These are phyloP conservation scores for Barnettozyma sp. DNA, from an alignment of 805 yeast genomes.

Conservation along the genomic window DNA sequence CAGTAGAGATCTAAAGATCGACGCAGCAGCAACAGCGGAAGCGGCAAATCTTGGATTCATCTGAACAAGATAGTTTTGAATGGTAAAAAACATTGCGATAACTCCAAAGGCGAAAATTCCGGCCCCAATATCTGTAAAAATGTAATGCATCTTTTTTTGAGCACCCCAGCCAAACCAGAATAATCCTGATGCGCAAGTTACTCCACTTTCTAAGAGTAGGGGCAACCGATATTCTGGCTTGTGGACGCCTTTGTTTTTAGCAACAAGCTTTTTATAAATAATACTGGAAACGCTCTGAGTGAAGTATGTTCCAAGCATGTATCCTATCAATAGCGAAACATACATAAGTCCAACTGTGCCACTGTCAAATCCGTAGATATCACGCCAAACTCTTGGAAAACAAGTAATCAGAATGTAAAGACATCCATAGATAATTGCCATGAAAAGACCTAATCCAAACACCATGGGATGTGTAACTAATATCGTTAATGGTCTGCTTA, in stretches of 20 bases:
- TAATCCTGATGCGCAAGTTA: conserved; percentile 51
- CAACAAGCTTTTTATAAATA: conserved; percentile 32
- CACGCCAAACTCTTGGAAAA: conserved; percentile 47
- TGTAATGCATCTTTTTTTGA: conserved; percentile 47
- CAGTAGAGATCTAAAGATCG: conserved; percentile 56
- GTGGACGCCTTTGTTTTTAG: conserved; percentile 42
- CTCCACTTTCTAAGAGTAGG: conserved; percentile 40
- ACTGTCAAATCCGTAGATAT: conserved; percentile 37
- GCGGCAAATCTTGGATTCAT: conserved; percentile 65
- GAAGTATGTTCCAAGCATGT: conserved; percentile 39
- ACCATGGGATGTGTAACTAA: conserved; percentile 57
- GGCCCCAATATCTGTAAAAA: conserved; percentile 57
- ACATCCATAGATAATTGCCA: conserved; percentile 63
- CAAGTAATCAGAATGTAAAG: conserved; percentile 57
- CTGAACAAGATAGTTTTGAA: conserved; percentile 63
- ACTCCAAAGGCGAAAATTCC: conserved; percentile 52
- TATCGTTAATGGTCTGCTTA: conserved; percentile 48
- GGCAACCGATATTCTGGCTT: conserved; percentile 60
- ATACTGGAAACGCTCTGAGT: conserved; percentile 41
- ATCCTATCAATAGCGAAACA: conserved; percentile 51
- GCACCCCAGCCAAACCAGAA: conserved; percentile 74
- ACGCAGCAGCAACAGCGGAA: conserved; percentile 61
- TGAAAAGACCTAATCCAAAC: conserved; percentile 51
- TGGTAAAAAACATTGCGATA: conserved; percentile 60
- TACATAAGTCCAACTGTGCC: conserved; percentile 55